phyloP scores from a whole-genome alignment of 179 eudicot species.

The Carnegiea gigantea region DNA sequence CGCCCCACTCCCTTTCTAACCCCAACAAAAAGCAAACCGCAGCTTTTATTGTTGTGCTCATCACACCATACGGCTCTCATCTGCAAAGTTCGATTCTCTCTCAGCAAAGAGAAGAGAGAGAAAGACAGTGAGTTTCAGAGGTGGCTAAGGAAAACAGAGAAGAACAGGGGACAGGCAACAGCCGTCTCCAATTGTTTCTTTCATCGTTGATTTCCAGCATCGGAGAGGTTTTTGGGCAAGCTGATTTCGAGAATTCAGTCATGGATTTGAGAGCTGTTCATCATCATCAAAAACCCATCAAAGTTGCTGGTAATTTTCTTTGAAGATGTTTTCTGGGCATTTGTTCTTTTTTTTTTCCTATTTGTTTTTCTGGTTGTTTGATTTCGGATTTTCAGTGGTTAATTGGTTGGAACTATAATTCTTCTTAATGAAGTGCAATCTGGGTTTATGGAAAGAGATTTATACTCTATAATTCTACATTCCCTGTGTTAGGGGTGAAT shows the following conservation, averaged over 20 bases:
- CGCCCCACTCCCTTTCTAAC: not conserved
- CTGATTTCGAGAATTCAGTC: constrained; percentile 24
- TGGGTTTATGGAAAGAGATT: no score
- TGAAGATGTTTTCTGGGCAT: not conserved
- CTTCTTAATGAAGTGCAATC: no score
- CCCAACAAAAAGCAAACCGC: constrained; percentile 25
- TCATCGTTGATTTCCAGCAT: constrained; percentile 54
- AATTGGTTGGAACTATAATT: no score
- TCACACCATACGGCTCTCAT: not conserved
- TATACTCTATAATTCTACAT: no score
- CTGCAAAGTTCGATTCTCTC: not conserved
- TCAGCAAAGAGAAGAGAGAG: not conserved
- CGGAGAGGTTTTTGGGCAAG: constrained; percentile 53
- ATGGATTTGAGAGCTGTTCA: constrained; percentile 48
- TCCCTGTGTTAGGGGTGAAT: no score
- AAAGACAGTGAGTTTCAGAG: constrained; percentile 7
- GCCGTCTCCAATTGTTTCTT: constrained; percentile 67
- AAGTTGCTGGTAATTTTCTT: constrained; percentile 32
- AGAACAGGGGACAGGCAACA: constrained; percentile 42
- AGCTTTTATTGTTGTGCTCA: constrained; percentile 9
- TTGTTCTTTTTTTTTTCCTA: not conserved
- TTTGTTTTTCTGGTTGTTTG: not conserved
- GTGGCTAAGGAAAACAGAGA: constrained; percentile 58
- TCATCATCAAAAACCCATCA: constrained; percentile 31
- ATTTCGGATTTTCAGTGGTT: not conserved